Evolutionary conservation across 306 rosid genomes (phyloP), one percentile per base, ranked within the genome.

Genomic region (Sechiopsis laciniata): DNA sequence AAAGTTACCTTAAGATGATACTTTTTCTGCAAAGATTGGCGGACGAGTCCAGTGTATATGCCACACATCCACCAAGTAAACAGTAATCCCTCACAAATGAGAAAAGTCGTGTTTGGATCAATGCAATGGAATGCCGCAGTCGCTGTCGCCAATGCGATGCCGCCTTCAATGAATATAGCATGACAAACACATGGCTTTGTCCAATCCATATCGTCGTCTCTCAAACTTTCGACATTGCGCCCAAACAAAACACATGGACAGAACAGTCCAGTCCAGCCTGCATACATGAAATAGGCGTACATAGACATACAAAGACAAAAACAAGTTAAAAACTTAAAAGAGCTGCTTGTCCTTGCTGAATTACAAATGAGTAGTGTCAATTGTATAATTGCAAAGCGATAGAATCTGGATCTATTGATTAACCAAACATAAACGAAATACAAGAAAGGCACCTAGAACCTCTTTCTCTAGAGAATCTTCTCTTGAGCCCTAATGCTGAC

Each of bases 61-160:
- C 97, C 97, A 70, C 97, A 95, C 93, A 95, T 89, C 99, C 99
- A 91, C 99, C 99, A 95, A 32, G 95, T 83, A 81, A 95, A 95
- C 20, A 95, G 56, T 58, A 91, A 86, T 50, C 99, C 95, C 90
- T 95, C 99, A 16, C 83, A 69, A 45, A 95, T 65, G 73, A 95
- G 97, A 76, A 89, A 88, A 45, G 86, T 24, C 15, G 91, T 84
- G 62, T 83, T 87, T 0, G 92, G 95, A 58, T 91, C 88, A 71
- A 85, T 0, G 78, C 88, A 90, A 69, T 91, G 80, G 68, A 87
- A 17, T 68, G 86, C 17, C 62, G 85, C 86, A 74, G 97, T 89
- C 26, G 84, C 95, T 56, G 89, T 84, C 19, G 97, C 99, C 78
- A 91, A 70, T 55, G 89, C 86, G 72, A 95, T 82, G 73, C 99